Evolutionary conservation across 2,329 filamentous ascomycete species (phyloP), one percentile per base, ranked within the genome.

Genomic region (Monilinia polystroma): DNA sequence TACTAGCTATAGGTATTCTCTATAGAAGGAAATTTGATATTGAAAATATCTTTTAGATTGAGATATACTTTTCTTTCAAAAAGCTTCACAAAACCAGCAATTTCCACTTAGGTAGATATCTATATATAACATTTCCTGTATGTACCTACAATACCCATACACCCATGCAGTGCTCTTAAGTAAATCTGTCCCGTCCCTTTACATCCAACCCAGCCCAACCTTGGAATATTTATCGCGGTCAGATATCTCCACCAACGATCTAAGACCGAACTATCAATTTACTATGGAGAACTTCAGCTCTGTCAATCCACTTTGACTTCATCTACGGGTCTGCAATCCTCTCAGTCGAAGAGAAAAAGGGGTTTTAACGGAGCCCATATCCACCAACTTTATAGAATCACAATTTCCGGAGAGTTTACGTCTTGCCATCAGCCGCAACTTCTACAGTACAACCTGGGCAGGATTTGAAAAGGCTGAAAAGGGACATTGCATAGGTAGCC

Each of bases 201-300:
- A 3, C 16, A 23, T 16, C 38, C 55, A 45, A 29, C 38, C 23
- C 6, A 43, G 35, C 14, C 38, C 55, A 45, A 29, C 38, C 23
- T 11, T 57, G 55, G 57, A 35, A 49, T 49, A 56, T 29, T 56
- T 16, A 45, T 55, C 41, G 62, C 62, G 38, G 52, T 43, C 51
- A 56, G 62, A 32, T 64, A 56, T 47, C 52, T 64, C 51, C 51
- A 58, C 20, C 29, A 51, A 10, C 12, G 53, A 57, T 64, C 62
- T 49, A 64, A 57, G 52, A 57, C 62, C 43, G 20, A 32, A 20
- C 26, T 41, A 47, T 26, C 53, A n/a, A 47, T 64, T 64, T 47
- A 43, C 62, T 54, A 57, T 57, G 53, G 62, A 49, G 58, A 60
- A 29, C 14, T 51, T 38, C 32, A 26, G 29, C 58, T 60, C 29